Evolutionary conservation across 139 green algal genomes (phyloP).

Genomic region (Nannochloris sp.): DNA sequence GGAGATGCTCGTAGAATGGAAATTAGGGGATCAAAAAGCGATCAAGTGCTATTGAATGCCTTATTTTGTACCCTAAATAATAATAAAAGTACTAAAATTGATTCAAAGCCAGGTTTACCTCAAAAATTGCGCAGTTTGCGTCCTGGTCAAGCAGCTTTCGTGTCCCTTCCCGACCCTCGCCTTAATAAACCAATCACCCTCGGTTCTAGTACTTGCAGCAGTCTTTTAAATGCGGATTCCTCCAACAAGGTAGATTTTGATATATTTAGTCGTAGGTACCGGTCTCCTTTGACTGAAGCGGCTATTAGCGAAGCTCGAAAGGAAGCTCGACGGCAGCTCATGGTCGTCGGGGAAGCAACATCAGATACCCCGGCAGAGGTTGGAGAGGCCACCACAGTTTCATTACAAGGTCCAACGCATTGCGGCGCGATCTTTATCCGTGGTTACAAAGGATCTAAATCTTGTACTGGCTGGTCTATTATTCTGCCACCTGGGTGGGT

Average conservation of each 20-base stretch:
- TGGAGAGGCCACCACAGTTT: no score
- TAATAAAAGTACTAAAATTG: no score
- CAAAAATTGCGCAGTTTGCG: no score
- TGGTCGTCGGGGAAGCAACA: slow-evolving; percentile 4
- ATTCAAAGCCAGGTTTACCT: no score
- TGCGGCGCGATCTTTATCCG: slow-evolving; percentile 21
- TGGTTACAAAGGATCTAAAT: neutral
- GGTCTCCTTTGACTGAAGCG: neutral
- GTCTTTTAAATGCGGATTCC: slow-evolving; percentile 4
- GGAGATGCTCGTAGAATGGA: no score
- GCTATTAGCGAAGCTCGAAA: neutral
- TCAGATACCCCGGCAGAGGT: no score
- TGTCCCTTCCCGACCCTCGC: slow-evolving; percentile 12
- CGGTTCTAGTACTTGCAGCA: neutral
- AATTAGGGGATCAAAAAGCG: no score
- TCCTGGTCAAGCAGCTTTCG: no score
- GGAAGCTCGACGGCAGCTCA: neutral
- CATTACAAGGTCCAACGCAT: neutral
- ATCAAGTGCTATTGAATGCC: no score
- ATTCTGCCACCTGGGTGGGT: slow-evolving; percentile 43
- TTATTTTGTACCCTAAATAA: no score
- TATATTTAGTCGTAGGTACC: neutral
- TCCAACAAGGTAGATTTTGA: neutral
- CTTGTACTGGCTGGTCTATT: slow-evolving; percentile 60
- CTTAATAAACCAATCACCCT: slow-evolving; percentile 12